Evolutionary conservation across 257 asterid species (phyloP), one percentile per base, ranked within the genome.

Genomic region (Solanum chiquidenum): DNA sequence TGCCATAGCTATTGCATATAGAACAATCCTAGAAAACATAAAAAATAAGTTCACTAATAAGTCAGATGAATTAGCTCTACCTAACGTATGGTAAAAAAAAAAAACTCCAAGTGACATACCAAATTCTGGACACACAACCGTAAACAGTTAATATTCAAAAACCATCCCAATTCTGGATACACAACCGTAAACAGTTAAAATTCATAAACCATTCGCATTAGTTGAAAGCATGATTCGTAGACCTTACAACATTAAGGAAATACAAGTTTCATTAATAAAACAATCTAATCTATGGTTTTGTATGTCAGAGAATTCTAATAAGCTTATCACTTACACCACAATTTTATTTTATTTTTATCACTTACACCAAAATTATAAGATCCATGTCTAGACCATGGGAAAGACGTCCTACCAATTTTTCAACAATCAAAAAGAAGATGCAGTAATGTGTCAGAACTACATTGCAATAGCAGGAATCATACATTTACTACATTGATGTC

Each of bases 1-100:
- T 25, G 95, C 98, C 94, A 93, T 87, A 60, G 93, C 95, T 88
- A 95, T 94, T 71, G 99, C 96, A 88, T 95, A 94, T 87, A 95
- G 89, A 88, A 97, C 93, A 87, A 93, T 92, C 98, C 99, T 97
- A 92, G 83, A 89, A 75, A 76, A 13, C 95, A 91, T 76, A 89
- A 64, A 79, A 76, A 12, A 37, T 7, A 44, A 42, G 5, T 0
- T 27, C 64, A 44, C 38, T 44, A 44, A 58, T 44, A 44, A 14
- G 27, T 25, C 38, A 79, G 84, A 79, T 49, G 64, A 44, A 44
- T 79, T 44, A 79, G 40, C 66, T 42, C 49, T 34, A 44, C 55
- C 66, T 27, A 27, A 79, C 8, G 2, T 42, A 44, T 18, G 3
- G 49, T 21, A 14, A 25, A 77, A 8, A 49, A 55, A 55, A 1